Evolutionary conservation across 352 stramenopile genomes (phyloP).

Genomic region (Globisporangium polare): DNA sequence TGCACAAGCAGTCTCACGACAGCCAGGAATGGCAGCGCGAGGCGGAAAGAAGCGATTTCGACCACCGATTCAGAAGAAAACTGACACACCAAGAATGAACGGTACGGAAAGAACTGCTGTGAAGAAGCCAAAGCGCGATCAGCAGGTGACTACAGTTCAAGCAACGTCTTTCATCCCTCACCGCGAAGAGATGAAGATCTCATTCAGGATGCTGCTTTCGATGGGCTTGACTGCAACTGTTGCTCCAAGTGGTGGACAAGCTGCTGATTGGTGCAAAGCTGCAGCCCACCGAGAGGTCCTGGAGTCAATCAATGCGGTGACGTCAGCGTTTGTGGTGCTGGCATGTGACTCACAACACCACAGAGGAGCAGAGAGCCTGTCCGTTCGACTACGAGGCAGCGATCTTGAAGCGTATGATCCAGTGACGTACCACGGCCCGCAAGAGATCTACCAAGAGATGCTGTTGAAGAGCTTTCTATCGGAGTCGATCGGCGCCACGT

Average conservation of each 20-base stretch:
- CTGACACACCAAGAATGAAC: constrained; percentile 8
- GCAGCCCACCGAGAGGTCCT: constrained; percentile 18
- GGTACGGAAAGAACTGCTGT: not conserved
- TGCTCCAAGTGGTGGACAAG: not conserved
- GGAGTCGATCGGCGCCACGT: constrained; percentile 29
- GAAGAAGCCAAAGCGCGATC: constrained; percentile 21
- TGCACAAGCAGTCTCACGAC: not conserved
- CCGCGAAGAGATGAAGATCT: constrained; percentile 48
- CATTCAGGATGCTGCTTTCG: constrained; percentile 22
- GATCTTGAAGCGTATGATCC: constrained; percentile 15
- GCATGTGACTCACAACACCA: not conserved
- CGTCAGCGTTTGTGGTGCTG: constrained; percentile 28
- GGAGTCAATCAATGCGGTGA: constrained; percentile 29
- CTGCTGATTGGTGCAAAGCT: constrained; percentile 1
- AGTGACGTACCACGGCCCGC: constrained; percentile 14
- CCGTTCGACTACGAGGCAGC: constrained; percentile 9
- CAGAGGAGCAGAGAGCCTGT: not conserved
- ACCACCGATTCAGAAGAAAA: constrained; percentile 39
- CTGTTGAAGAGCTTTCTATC: constrained; percentile 23
- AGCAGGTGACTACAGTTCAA: not conserved
- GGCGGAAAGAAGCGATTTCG: constrained; percentile 29
- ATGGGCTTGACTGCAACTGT: constrained; percentile 11
- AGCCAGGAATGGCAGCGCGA: constrained; percentile 10
- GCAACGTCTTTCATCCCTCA: constrained; percentile 15
- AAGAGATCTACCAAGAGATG: constrained; percentile 39